Evolutionary conservation across 2,329 filamentous ascomycete species (phyloP).

Genomic region (Colletotrichum sp.): DNA sequence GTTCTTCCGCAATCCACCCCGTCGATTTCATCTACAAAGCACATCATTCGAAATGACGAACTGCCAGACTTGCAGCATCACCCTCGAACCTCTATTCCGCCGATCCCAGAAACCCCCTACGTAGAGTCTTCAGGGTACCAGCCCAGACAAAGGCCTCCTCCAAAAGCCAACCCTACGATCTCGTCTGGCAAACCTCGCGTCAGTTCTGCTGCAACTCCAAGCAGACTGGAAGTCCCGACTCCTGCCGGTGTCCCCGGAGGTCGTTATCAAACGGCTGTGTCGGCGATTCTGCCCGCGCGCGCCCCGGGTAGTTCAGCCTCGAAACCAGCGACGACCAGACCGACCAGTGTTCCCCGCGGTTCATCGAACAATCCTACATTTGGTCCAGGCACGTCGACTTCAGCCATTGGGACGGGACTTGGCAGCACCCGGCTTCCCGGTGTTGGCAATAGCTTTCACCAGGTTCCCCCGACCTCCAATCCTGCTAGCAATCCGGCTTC

Average conservation of each 20-base stretch:
- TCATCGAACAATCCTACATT: neutral
- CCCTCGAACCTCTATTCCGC: neutral
- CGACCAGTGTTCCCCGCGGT: neutral
- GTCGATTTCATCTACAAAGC: neutral
- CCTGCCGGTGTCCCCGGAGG: neutral
- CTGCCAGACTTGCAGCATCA: neutral
- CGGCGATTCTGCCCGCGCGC: neutral
- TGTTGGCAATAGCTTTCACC: neutral
- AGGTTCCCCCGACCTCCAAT: neutral
- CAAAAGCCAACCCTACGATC: neutral
- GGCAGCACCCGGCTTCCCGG: neutral
- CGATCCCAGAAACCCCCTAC: neutral
- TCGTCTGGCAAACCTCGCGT: neutral
- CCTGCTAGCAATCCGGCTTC: neutral
- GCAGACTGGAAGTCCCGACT: neutral
- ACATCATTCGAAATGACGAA: neutral
- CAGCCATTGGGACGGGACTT: neutral
- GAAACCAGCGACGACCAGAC: neutral
- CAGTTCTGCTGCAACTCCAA: neutral
- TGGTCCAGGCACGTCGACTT: neutral
- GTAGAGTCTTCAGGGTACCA: neutral
- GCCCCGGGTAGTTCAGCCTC: neutral
- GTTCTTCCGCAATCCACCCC: neutral
- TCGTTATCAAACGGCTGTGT: neutral
- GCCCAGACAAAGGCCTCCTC: neutral